These are phyloP conservation scores for Quillaja saponaria DNA, from an alignment of 306 rosid genomes.

Conservation along the genomic window DNA sequence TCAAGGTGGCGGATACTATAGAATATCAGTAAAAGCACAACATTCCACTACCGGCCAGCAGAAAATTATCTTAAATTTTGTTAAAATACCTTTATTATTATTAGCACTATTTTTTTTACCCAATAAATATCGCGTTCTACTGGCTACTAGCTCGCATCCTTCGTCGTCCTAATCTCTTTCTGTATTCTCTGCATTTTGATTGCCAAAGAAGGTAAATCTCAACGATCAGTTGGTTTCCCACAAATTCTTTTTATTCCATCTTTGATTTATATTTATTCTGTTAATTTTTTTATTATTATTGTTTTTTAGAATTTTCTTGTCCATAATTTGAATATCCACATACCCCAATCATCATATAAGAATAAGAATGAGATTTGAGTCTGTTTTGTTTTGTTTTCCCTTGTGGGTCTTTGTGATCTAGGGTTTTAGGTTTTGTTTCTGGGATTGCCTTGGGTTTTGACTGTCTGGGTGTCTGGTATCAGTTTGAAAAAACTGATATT, in stretches of 20 bases:
- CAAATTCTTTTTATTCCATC: neutral
- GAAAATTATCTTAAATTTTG: no score
- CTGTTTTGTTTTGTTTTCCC: no score
- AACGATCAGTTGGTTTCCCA: conserved; percentile 3
- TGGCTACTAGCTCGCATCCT: neutral
- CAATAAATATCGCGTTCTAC: no score
- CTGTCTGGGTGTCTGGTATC: neutral
- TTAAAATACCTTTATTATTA: neutral
- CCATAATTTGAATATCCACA: conserved; percentile 52
- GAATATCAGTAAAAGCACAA: no score
- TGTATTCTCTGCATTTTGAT: conserved; percentile 32
- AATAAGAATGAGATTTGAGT: no score
- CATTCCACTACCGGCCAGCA: no score
- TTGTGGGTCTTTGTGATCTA: conserved; percentile 37
- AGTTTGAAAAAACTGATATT: neutral
- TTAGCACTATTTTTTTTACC: no score
- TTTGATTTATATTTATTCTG: no score
- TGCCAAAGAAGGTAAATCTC: conserved; percentile 23
- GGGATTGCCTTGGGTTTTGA: conserved; percentile 15
- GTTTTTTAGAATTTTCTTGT: conserved; percentile 38
- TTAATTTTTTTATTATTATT: no score
- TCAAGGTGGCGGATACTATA: no score
- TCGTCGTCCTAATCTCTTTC: neutral
- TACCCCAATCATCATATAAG: no score
- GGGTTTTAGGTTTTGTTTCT: conserved; percentile 34